Evolutionary conservation across 2,329 filamentous ascomycete genomes (phyloP).

Genomic region (Penicillium sp.): DNA sequence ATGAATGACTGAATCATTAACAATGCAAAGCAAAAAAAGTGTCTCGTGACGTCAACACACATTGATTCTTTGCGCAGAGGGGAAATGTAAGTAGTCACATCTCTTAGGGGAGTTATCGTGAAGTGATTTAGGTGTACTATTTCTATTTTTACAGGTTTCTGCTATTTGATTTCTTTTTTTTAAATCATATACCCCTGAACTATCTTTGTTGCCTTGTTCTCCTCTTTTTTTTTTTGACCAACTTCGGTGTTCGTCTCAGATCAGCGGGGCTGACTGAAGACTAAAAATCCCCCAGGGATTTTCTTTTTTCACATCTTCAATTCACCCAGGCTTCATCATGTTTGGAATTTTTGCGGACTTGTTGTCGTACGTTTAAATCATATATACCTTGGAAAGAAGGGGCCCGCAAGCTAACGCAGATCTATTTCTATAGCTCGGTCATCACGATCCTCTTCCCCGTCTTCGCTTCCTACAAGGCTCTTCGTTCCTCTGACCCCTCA

Average conservation of each 20-base stretch:
- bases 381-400: background rate
- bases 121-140: background rate
- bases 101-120: background rate
- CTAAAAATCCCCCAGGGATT: slow-evolving; percentile 4
- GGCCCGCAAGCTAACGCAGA: slow-evolving; percentile 15
- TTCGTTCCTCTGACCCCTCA: slow-evolving; percentile 86
- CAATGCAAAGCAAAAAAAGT: background rate
- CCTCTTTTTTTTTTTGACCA: slow-evolving; percentile 3
- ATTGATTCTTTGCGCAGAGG: background rate
- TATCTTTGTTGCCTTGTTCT: slow-evolving; percentile 9
- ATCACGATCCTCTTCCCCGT: slow-evolving; percentile 91
- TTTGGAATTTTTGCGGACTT: slow-evolving; percentile 76
- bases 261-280: slow-evolving; percentile 12
- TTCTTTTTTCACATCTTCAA: slow-evolving; percentile 5
- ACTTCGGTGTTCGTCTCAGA: slow-evolving; percentile 6
- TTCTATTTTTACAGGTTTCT: background rate
- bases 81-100: background rate
- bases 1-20: background rate
- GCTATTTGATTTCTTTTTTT: background rate
- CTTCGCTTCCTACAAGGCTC: slow-evolving; percentile 96
- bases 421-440: slow-evolving; percentile 62
- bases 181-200: background rate
- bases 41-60: slow-evolving; percentile 5
- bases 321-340: slow-evolving; percentile 52
- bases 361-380: slow-evolving; percentile 64